Base-by-base conservation (phyloP, 2,329 filamentous ascomycete genomes). In the Phialophora tarda region DNA sequence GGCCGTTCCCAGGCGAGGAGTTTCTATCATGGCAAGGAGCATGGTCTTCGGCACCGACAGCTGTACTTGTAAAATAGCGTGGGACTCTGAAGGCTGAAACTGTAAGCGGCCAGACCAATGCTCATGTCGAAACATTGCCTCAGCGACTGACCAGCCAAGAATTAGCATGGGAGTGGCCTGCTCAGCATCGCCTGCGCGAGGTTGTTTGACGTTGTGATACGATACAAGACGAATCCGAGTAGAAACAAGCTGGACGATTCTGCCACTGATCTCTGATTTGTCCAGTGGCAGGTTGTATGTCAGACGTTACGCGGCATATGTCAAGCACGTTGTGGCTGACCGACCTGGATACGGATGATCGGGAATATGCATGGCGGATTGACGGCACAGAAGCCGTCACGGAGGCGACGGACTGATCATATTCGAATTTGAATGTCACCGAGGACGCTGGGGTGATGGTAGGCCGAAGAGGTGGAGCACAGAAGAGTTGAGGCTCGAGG, bases 281-380 rank as follows among this genome's bases (percentile, higher is more conserved):
- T 38, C 50, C 47, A 57, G 41, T 51, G 32, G 62, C 68, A 63
- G 68, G 68, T 67, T 67, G 68, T 67, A 59, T 65, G 68, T 64
- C 55, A 55, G 50, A 70, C 65, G 68, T 70, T 70, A 66, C 68
- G 51, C 53, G 28, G 60, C 63, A 70, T 68, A 59, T 65, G 65
- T 68, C 68, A 70, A 68, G 65, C 68, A 68, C 65, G 63, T 65
- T 67, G 57, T 64, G 63, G 57, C 23, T 30, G 54, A 54, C 48
- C 55, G 44, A 63, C 63, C 62, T 34, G 63, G 56, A 28, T 23
- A 30, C 44, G 68, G 65, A 62, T 41, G 44, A 17, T 58, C 63
- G 65, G 63, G 32, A 54, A 56, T 50, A 17, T 59, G 65, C 68
- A 70, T 68, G 59, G 32, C 58, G 66, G 67, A 62, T 61, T 69